Evolutionary conservation across 805 yeast genomes (phyloP).

Genomic region (Starmerella bombi): DNA sequence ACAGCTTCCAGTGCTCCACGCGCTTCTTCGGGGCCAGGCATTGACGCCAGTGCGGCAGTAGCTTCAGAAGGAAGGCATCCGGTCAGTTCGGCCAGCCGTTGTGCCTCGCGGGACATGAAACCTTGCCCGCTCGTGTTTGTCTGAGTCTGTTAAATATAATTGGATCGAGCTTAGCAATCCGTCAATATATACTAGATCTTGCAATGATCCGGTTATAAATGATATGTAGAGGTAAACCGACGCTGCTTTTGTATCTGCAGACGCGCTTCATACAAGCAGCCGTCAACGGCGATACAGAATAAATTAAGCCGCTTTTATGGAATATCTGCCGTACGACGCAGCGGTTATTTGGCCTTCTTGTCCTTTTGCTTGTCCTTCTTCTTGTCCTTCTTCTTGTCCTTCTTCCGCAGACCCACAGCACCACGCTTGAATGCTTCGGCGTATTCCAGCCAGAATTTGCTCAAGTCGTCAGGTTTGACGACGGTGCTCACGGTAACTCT

Average conservation of each 20-base stretch:
- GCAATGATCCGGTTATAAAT: no score
- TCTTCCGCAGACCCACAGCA: constrained; percentile 63
- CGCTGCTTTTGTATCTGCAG: no score
- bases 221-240: no score
- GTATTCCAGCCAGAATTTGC: constrained; percentile 66
- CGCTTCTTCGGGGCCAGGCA: constrained; percentile 5
- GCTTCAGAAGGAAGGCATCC: constrained; percentile 18
- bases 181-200: no score
- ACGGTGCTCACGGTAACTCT: constrained; percentile 60
- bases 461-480: constrained; percentile 48
- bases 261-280: no score
- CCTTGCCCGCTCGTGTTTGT: not conserved
- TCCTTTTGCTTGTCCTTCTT: constrained; percentile 1
- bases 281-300: no score
- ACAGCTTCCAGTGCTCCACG: not conserved
- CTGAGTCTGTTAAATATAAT: no score
- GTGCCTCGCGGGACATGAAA: constrained; percentile 2
- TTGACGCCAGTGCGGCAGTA: constrained; percentile 7
- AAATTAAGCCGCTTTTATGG: not conserved
- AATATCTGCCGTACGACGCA: not conserved
- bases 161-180: no score
- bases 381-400: constrained; percentile 57
- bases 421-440: constrained; percentile 56
- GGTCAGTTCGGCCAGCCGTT: constrained; percentile 10
- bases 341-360: not conserved